phyloP scores from a whole-genome alignment of 495 filamentous ascomycete genomes.

The Lindgomyces ingoldianus region DNA sequence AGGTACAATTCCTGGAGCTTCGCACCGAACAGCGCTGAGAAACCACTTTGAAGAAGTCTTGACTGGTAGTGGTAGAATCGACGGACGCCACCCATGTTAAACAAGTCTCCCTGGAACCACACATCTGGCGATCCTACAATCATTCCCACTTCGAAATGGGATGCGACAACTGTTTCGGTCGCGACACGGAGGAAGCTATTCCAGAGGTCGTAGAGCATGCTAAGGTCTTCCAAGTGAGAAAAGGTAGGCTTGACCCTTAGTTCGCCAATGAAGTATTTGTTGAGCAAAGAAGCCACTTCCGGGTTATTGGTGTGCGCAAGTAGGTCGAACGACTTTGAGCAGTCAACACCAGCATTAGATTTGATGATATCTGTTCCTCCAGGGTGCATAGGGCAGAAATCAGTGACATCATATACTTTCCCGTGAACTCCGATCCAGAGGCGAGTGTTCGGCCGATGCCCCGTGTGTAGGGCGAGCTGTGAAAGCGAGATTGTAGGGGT shows the following conservation, averaged over 20 bases:
- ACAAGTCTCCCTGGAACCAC: slow-evolving; percentile 50
- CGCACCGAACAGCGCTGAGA: slow-evolving; percentile 51
- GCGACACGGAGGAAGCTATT: slow-evolving; percentile 49
- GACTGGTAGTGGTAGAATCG: slow-evolving; percentile 56
- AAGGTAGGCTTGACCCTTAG: slow-evolving; percentile 53
- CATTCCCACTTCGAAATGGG: slow-evolving; percentile 53
- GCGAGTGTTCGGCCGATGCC: slow-evolving; percentile 50
- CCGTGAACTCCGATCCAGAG: slow-evolving; percentile 57
- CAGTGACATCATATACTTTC: slow-evolving; percentile 53
- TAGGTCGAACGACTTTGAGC: slow-evolving; percentile 53
- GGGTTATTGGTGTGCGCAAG: slow-evolving; percentile 56
- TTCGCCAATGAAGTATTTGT: slow-evolving; percentile 55
- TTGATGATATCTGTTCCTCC: slow-evolving; percentile 54
- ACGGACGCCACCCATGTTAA: slow-evolving; percentile 52
- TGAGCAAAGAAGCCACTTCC: slow-evolving; percentile 51
- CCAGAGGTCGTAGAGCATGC: slow-evolving; percentile 51
- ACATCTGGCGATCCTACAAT: slow-evolving; percentile 50
- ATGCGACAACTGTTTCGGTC: slow-evolving; percentile 53
- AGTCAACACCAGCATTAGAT: slow-evolving; percentile 54
- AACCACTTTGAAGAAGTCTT: slow-evolving; percentile 51
- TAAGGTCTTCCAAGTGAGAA: slow-evolving; percentile 42
- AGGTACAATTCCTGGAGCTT: slow-evolving; percentile 52
- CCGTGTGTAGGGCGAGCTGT: slow-evolving; percentile 52
- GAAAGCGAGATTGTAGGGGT: slow-evolving; percentile 51
- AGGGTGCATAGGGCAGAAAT: slow-evolving; percentile 53